Conservation (phyloP, 352 stramenopile genomes). For the Globisporangium heterothallicum region DNA sequence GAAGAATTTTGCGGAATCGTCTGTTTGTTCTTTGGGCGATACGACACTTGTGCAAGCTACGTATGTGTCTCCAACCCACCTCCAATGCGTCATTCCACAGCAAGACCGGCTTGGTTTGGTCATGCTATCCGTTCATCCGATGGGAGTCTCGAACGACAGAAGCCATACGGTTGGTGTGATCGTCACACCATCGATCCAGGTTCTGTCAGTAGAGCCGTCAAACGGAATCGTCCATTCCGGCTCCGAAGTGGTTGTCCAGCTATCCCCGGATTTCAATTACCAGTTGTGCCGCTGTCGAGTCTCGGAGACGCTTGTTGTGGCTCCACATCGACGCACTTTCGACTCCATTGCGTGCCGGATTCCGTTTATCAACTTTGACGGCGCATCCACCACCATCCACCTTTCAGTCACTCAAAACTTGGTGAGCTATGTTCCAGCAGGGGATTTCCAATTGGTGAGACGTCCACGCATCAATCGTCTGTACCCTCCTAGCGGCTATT, state of each 20-base stretch:
- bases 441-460: constrained; percentile 3
- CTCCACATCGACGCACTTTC: constrained; percentile 1
- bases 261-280: background rate
- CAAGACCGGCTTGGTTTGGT: constrained; percentile 5
- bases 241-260: constrained; percentile 4
- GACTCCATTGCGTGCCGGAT: background rate
- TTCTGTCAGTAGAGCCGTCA: background rate
- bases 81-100: constrained; percentile 11
- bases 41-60: background rate
- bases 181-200: background rate
- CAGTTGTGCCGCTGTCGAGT: constrained; percentile 1
- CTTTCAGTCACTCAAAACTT: constrained; percentile 1
- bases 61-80: constrained; percentile 3
- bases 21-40: constrained; percentile 11
- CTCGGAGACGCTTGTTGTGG: background rate
- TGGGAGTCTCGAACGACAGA: background rate
- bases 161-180: constrained; percentile 9
- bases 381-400: background rate
- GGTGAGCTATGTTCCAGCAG: background rate
- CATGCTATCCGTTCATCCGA: constrained; percentile 14
- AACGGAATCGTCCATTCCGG: background rate
- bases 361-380: constrained; percentile 2
- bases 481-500: constrained; percentile 3
- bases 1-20: constrained; percentile 12
- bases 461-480: constrained; percentile 1